Evolutionary conservation across 352 stramenopile species (phyloP).

Genomic region (Globisporangium radiosum): DNA sequence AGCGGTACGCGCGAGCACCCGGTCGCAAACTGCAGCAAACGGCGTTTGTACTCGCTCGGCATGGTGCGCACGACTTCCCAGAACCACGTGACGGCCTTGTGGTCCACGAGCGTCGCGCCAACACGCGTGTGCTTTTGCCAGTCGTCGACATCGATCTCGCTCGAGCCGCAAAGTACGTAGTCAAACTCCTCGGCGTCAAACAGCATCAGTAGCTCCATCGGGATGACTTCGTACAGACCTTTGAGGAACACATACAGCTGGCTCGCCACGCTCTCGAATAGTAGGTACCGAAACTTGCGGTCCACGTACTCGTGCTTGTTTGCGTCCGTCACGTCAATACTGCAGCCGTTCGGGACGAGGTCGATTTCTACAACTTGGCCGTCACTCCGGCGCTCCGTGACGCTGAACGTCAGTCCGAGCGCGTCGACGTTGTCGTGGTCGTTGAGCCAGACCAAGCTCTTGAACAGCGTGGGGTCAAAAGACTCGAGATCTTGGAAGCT

Average conservation of each 20-base stretch:
- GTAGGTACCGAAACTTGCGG: conserved; percentile 69
- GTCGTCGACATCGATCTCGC: conserved; percentile 92
- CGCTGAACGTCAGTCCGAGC: conserved; percentile 37
- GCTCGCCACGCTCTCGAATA: conserved; percentile 81
- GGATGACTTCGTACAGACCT: conserved; percentile 92
- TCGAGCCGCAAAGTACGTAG: conserved; percentile 89
- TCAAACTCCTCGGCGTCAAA: conserved; percentile 96
- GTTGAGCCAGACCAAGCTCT: conserved; percentile 44
- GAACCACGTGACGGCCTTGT: conserved; percentile 8
- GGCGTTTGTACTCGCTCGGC: conserved; percentile 15
- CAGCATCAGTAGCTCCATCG: conserved; percentile 83
- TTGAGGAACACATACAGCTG: conserved; percentile 78
- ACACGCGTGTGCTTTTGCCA: conserved; percentile 55
- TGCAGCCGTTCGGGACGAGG: conserved; percentile 28
- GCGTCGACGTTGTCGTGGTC: conserved; percentile 28
- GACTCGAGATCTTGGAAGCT: conserved; percentile 34
- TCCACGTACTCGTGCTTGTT: conserved; percentile 91
- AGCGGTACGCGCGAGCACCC: conserved; percentile 27
- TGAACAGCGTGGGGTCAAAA: conserved; percentile 36
- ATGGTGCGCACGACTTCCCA: conserved; percentile 56
- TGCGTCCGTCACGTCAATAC: conserved; percentile 81
- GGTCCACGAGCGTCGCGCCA: neutral
- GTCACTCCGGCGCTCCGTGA: conserved; percentile 14
- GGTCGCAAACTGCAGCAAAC: conserved; percentile 36
- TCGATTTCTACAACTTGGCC: conserved; percentile 20